These are phyloP conservation scores for Groenewaldozyma auringiensis DNA, from an alignment of 1,139 yeast species.

Conservation along the genomic window DNA sequence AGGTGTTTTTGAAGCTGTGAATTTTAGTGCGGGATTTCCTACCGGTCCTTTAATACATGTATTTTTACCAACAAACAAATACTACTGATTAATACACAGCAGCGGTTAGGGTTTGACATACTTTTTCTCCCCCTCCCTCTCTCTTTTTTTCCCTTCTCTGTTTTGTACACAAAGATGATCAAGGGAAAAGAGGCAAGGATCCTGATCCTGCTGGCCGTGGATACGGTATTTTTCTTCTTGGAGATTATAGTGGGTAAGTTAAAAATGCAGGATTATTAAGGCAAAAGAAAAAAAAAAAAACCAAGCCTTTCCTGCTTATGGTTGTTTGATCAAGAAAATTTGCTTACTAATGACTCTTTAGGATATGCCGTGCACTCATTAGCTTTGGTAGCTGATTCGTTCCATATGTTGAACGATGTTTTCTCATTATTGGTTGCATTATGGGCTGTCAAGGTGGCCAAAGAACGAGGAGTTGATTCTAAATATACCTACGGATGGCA, in stretches of 20 bases:
- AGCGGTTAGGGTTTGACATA: no score
- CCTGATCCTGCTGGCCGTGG: slow-evolving; percentile 61
- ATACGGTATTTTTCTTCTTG: slow-evolving; percentile 73
- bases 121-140: no score
- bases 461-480: slow-evolving; percentile 74
- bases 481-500: slow-evolving; percentile 94
- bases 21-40: no score
- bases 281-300: no score
- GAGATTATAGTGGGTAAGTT: slow-evolving; percentile 69
- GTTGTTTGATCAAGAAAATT: no score
- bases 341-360: background rate
- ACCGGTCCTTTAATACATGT: no score
- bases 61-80: no score
- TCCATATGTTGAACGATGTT: slow-evolving; percentile 95
- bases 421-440: slow-evolving; percentile 82
- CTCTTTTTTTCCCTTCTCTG: no score
- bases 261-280: background rate
- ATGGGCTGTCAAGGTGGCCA: slow-evolving; percentile 94
- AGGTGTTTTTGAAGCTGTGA: no score
- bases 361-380: slow-evolving; percentile 79
- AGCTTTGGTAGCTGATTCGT: slow-evolving; percentile 91
- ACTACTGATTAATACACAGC: no score
- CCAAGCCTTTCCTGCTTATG: no score
- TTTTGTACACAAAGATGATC: no score
- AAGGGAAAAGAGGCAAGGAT: slow-evolving; percentile 66